Conservation (phyloP, 1,284 basidiomycete genomes). For the Marasmius oreades region DNA sequence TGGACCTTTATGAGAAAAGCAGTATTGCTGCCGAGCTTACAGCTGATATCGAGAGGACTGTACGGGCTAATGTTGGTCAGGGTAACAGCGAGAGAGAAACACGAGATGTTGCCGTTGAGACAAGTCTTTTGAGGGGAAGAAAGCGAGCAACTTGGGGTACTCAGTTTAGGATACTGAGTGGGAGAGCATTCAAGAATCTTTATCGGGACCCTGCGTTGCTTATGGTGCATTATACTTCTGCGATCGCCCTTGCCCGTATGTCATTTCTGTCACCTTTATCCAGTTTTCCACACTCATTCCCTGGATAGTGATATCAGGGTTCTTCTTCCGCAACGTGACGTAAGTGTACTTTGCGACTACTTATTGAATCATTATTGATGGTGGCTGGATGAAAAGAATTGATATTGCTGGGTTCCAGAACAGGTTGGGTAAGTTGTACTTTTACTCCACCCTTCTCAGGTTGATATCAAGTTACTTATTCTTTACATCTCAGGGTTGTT, state of each 20-base stretch:
- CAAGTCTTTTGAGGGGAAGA: constrained; percentile 67
- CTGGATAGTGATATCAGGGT: constrained; percentile 68
- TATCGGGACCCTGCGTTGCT: constrained; percentile 92
- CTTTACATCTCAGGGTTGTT: constrained; percentile 67
- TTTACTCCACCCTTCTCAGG: constrained; percentile 1
- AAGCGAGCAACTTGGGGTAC: constrained; percentile 84
- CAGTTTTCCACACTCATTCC: constrained; percentile 6
- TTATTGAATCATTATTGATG: constrained; percentile 14
- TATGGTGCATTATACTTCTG: constrained; percentile 85
- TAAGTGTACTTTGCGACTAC: constrained; percentile 30
- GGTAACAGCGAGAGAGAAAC: constrained; percentile 29
- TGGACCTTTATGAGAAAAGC: constrained; percentile 70
- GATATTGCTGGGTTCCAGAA: constrained; percentile 97
- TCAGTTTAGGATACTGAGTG: constrained; percentile 91
- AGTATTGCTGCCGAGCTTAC: constrained; percentile 62
- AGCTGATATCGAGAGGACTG: constrained; percentile 58
- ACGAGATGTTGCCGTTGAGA: constrained; percentile 65
- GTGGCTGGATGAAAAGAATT: constrained; percentile 48
- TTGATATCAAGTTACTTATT: background rate
- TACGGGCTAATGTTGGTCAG: constrained; percentile 12
- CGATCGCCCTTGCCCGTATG: constrained; percentile 80
- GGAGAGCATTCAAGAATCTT: constrained; percentile 97
- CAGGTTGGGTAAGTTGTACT: constrained; percentile 51
- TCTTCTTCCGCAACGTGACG: constrained; percentile 79
- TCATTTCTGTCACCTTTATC: constrained; percentile 16